phyloP scores from a whole-genome alignment of 2,329 filamentous ascomycete genomes.

The Pseudogymnoascus sp. region DNA sequence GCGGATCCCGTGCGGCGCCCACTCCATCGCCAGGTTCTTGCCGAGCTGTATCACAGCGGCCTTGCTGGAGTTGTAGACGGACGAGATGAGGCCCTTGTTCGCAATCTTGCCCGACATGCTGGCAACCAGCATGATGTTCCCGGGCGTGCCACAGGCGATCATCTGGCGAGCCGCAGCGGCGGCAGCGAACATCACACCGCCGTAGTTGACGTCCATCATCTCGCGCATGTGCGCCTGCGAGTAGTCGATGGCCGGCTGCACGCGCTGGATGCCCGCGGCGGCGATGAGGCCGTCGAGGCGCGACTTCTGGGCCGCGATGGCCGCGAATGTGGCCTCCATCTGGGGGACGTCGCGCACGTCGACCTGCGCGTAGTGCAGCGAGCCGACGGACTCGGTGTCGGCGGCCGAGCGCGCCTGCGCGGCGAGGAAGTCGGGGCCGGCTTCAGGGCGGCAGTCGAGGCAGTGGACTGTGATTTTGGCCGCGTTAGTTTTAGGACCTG shows the following conservation, averaged over 20 bases:
- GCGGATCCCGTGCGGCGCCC: constrained; percentile 60
- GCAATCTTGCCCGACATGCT: constrained; percentile 68
- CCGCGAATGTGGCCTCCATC: constrained; percentile 63
- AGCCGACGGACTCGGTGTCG: constrained; percentile 65
- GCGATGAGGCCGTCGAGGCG: constrained; percentile 90
- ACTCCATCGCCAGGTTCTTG: constrained; percentile 64
- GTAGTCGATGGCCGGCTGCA: constrained; percentile 86
- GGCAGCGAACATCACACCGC: constrained; percentile 85
- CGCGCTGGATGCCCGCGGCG: constrained; percentile 91
- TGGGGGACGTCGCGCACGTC: constrained; percentile 58
- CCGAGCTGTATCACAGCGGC: constrained; percentile 64
- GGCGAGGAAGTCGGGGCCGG: constrained; percentile 40
- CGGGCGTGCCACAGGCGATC: constrained; percentile 69
- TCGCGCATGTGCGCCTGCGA: constrained; percentile 86
- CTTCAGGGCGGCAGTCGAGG: background rate
- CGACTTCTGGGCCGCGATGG: constrained; percentile 63
- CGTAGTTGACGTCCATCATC: constrained; percentile 93
- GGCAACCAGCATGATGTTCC: constrained; percentile 89
- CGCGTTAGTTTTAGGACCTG: background rate
- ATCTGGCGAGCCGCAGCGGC: constrained; percentile 78
- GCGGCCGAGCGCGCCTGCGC: constrained; percentile 78
- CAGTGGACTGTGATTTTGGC: constrained; percentile 15
- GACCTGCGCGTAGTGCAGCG: constrained; percentile 86
- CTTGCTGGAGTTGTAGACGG: constrained; percentile 9
- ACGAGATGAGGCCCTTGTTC: constrained; percentile 8